Conservation (phyloP, 225 moss, liverwort and hornwort genomes). For the Sphagnum tenellum region DNA sequence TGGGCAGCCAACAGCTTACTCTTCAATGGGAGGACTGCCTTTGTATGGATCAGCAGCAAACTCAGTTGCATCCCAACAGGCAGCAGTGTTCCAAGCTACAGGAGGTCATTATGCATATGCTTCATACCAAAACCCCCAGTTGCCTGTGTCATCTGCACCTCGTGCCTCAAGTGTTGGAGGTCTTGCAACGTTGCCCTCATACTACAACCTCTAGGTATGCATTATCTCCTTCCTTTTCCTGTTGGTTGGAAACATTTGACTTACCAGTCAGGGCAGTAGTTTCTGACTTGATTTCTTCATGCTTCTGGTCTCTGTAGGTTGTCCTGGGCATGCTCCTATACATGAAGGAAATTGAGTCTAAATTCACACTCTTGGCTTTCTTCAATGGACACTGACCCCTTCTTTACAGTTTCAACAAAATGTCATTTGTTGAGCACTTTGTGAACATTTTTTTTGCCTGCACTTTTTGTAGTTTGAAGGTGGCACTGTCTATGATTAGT, state of each 20-base stretch:
- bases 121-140: slow-evolving; percentile 70
- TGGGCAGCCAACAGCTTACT: slow-evolving; percentile 70
- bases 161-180: slow-evolving; percentile 65
- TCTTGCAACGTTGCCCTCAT: slow-evolving; percentile 63
- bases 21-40: slow-evolving; percentile 70
- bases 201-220: slow-evolving; percentile 72
- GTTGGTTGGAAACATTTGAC: neutral
- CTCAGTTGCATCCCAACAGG: slow-evolving; percentile 69
- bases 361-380: no score
- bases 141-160: slow-evolving; percentile 65
- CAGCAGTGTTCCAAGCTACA: slow-evolving; percentile 71
- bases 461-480: no score
- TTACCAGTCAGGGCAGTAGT: neutral
- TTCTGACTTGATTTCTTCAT: no score
- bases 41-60: slow-evolving; percentile 70
- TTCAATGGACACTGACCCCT: no score
- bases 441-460: no score
- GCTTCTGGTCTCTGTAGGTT: no score
- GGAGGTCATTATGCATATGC: slow-evolving; percentile 83
- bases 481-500: no score
- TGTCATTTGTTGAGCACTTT: no score
- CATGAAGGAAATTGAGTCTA: no score
- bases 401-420: no score
- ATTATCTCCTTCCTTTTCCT: neutral
- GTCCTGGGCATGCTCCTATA: no score